phyloP scores from a whole-genome alignment of 2,329 filamentous ascomycete species.

The Scytalidium lignicola region DNA sequence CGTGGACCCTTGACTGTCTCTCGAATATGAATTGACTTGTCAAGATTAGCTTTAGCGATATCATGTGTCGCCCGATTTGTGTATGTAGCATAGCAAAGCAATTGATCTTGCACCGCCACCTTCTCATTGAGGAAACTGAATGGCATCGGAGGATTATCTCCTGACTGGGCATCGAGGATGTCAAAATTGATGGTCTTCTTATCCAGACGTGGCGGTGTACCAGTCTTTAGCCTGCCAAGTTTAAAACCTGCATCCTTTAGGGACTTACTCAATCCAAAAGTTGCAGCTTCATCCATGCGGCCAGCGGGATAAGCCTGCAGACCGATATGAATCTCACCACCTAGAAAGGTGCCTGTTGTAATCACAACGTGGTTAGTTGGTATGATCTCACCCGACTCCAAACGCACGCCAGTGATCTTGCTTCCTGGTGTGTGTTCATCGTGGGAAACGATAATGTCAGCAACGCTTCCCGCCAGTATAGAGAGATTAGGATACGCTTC shows the following conservation, averaged over 20 bases:
- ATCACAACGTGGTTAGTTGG: slow-evolving; percentile 80
- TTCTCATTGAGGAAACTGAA: slow-evolving; percentile 85
- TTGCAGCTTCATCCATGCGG: slow-evolving; percentile 89
- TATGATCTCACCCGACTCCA: slow-evolving; percentile 84
- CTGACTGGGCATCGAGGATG: slow-evolving; percentile 65
- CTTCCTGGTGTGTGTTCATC: slow-evolving; percentile 50
- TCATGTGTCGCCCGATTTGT: slow-evolving; percentile 81
- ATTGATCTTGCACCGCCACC: slow-evolving; percentile 74
- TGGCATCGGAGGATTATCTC: slow-evolving; percentile 79
- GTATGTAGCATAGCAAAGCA: slow-evolving; percentile 81
- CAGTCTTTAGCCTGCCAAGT: slow-evolving; percentile 88
- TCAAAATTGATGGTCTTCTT: slow-evolving; percentile 76
- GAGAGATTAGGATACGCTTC: slow-evolving; percentile 70
- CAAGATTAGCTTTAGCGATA: slow-evolving; percentile 81
- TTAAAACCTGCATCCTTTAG: slow-evolving; percentile 83
- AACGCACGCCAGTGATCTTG: slow-evolving; percentile 75
- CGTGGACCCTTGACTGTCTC: slow-evolving; percentile 91
- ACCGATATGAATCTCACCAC: slow-evolving; percentile 95
- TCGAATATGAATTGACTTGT: slow-evolving; percentile 92
- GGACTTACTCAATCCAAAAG: slow-evolving; percentile 87
- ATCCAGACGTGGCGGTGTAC: slow-evolving; percentile 85
- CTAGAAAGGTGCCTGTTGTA: slow-evolving; percentile 91
- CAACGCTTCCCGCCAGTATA: slow-evolving; percentile 80
- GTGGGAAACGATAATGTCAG: slow-evolving; percentile 76
- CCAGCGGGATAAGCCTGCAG: slow-evolving; percentile 80